Evolutionary conservation across 2,329 filamentous ascomycete genomes (phyloP).

Genomic region (Botryotinia narcissicola): DNA sequence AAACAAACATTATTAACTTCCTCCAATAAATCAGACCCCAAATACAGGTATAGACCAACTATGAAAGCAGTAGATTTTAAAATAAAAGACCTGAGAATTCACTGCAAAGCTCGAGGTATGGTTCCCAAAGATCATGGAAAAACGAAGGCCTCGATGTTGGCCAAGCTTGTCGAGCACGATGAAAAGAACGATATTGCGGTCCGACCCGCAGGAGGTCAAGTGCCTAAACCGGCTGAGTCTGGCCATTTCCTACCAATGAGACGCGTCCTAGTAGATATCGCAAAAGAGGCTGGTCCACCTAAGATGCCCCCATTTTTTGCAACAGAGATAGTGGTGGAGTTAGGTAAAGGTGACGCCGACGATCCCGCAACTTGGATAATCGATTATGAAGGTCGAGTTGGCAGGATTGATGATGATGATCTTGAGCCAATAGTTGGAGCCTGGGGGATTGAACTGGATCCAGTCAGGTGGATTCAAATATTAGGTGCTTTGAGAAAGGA

Average conservation of each 20-base stretch:
- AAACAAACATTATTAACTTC: neutral
- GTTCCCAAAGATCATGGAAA: neutral
- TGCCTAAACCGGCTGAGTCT: neutral
- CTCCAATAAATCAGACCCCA: neutral
- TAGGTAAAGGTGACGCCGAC: neutral
- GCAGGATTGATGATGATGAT: neutral
- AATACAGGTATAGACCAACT: neutral
- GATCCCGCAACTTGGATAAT: neutral
- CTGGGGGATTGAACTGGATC: neutral
- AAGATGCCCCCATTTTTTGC: neutral
- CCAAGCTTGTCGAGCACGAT: neutral
- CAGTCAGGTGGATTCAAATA: neutral
- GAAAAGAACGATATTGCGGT: neutral
- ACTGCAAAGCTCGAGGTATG: constrained; percentile 1
- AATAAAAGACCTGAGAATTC: neutral
- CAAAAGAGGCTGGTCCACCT: neutral
- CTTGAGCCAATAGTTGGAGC: neutral
- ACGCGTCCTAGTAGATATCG: neutral
- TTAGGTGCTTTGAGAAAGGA: neutral
- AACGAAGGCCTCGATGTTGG: neutral
- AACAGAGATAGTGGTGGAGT: constrained; percentile 2
- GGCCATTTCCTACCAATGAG: neutral
- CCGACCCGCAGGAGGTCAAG: no score
- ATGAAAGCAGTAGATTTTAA: neutral
- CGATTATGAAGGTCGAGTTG: neutral